Evolutionary conservation across 1,139 yeast genomes (phyloP).

Genomic region (Candida smagusa): DNA sequence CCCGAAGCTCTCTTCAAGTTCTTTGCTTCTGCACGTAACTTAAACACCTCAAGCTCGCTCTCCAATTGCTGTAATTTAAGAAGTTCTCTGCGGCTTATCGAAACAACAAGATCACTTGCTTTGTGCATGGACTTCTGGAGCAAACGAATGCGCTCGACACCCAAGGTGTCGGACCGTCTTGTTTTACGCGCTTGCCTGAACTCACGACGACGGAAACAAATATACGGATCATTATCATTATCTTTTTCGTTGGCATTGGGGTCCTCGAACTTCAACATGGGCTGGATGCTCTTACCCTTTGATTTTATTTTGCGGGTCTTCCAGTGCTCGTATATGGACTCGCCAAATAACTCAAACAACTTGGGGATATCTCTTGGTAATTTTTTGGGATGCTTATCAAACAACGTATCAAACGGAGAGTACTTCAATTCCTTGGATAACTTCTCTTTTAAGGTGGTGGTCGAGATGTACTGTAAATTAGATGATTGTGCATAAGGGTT

Average conservation of each 20-base stretch:
- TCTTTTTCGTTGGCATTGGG: slow-evolving; percentile 76
- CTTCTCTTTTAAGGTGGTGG: slow-evolving; percentile 37
- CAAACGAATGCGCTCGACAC: slow-evolving; percentile 77
- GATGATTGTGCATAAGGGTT: slow-evolving; percentile 25
- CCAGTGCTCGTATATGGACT: slow-evolving; percentile 78
- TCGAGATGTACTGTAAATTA: slow-evolving; percentile 35
- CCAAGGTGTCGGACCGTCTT: slow-evolving; percentile 87
- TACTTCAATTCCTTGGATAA: slow-evolving; percentile 38
- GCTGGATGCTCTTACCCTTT: slow-evolving; percentile 69
- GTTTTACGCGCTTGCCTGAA: slow-evolving; percentile 95
- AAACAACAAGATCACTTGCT: slow-evolving; percentile 67
- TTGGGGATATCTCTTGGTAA: slow-evolving; percentile 44
- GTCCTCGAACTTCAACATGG: slow-evolving; percentile 80
- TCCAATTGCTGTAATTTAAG: slow-evolving; percentile 57
- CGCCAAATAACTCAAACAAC: slow-evolving; percentile 64
- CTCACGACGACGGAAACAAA: slow-evolving; percentile 94
- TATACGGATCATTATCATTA: slow-evolving; percentile 88
- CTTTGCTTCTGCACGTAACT: slow-evolving; percentile 69
- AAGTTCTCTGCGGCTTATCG: slow-evolving; percentile 74
- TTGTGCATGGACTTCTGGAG: slow-evolving; percentile 74
- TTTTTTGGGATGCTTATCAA: slow-evolving; percentile 42
- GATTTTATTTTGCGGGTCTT: slow-evolving; percentile 65
- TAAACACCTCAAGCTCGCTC: slow-evolving; percentile 62
- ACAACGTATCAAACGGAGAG: slow-evolving; percentile 41
- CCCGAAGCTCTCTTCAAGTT: slow-evolving; percentile 70